Evolutionary conservation across 1,284 basidiomycete species (phyloP), one percentile per base, ranked within the genome.

Genomic region (Trichosporon sp.): DNA sequence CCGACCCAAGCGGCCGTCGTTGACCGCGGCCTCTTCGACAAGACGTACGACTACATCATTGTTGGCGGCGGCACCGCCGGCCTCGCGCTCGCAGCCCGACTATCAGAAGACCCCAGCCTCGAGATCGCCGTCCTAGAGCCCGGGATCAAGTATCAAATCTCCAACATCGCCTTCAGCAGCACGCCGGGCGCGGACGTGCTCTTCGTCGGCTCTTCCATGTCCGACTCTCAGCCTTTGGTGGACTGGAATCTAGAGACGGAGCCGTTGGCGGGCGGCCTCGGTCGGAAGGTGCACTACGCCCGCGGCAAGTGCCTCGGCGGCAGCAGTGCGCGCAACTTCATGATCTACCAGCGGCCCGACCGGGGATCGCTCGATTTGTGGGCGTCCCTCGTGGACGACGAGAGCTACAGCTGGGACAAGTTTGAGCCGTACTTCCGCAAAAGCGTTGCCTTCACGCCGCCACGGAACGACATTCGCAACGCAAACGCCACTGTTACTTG

Each of bases 51-150:
- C 68, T 84, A 83, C 67, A 76, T 84, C 56, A 80, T 84, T 68
- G 80, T 80, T 1, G 83, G 83, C 37, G 91, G 91, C 38, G 91
- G 91, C 46, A 87, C 90, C 1, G 90, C 90, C 3, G 92, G 92
- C 21, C 86, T 93, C 26, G 89, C 89, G 7, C 80, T 93, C 35
- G 92, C 91, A 0, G 84, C 88, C 16, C 87, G 91, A 19, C 85
- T 94, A 14, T 87, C 90, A 0, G 91, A 91, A 72, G 88, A 91
- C 84, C 80, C 86, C 0, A 88, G 87, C 74, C 86, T 85, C 12
- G 89, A 89, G 1, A 90, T 92, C 4, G 86, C 90, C 40, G 90
- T 91, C 46, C 85, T 92, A 69, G 91, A 92, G 79, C 90, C 91
- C 3, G 91, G 91, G 0, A 43, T 54, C 19, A 59, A 59, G 43